phyloP scores from a whole-genome alignment of 768 basidiomycete species.

The Russula virescens region DNA sequence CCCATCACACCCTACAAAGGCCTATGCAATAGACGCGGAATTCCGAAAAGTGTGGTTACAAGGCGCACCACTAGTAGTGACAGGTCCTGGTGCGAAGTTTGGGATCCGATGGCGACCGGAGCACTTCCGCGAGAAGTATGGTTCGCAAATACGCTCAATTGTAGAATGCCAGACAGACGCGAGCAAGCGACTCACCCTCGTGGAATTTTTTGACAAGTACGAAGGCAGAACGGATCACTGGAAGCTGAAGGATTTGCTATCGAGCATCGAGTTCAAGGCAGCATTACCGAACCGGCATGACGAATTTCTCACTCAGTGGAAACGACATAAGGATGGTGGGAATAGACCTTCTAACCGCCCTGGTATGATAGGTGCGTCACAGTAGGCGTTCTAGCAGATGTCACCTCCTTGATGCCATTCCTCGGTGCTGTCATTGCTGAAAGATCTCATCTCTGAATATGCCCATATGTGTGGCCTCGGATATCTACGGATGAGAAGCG shows the following conservation, averaged over 20 bases:
- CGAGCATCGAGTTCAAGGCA: slow-evolving; percentile 75
- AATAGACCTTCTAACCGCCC: no score
- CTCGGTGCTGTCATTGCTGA: no score
- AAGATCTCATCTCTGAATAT: no score
- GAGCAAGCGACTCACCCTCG: slow-evolving; percentile 58
- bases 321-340: no score
- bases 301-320: slow-evolving; percentile 50
- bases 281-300: slow-evolving; percentile 80
- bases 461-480: no score
- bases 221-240: slow-evolving; percentile 49
- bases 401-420: no score
- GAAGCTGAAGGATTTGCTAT: slow-evolving; percentile 95
- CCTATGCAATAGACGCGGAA: slow-evolving; percentile 45
- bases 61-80: slow-evolving; percentile 78
- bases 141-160: slow-evolving; percentile 58
- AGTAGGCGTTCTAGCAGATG: no score
- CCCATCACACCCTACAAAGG: slow-evolving; percentile 38
- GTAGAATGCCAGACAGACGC: slow-evolving; percentile 76
- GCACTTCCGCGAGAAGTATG: slow-evolving; percentile 71
- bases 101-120: slow-evolving; percentile 74
- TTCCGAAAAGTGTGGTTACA: slow-evolving; percentile 68
- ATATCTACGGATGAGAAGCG: no score
- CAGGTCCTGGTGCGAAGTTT: slow-evolving; percentile 56
- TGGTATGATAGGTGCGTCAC: no score
- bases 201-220: slow-evolving; percentile 78